phyloP scores from a whole-genome alignment of 1,284 basidiomycete genomes.

The Cryptococcus sp. region DNA sequence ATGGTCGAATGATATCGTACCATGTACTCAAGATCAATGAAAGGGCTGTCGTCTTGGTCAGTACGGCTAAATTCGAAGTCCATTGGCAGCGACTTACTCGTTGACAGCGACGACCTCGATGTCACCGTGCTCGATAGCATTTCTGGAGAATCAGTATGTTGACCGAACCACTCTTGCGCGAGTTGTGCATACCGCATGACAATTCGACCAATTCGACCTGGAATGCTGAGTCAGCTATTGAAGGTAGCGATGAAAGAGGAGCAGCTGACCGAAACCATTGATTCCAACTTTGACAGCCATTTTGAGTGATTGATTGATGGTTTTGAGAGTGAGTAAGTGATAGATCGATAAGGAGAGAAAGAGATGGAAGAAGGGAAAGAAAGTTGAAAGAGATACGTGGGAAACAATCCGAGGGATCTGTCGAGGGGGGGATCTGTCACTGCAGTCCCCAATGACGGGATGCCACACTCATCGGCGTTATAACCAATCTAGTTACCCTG shows the following conservation, averaged over 20 bases:
- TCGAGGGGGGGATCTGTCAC: too few relatives aligned
- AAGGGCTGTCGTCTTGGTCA: constrained; percentile 60
- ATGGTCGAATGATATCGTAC: constrained; percentile 33
- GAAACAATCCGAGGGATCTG: too few relatives aligned
- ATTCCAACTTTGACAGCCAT: constrained; percentile 79
- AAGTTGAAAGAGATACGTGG: not conserved
- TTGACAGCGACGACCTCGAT: constrained; percentile 83
- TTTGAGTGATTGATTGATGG: constrained; percentile 15
- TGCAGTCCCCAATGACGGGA: too few relatives aligned
- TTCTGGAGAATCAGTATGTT: constrained; percentile 50
- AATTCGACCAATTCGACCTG: constrained; percentile 97
- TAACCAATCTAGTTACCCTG: too few relatives aligned
- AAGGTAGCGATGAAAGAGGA: not conserved
- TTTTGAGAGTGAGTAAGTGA: not conserved
- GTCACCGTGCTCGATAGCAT: constrained; percentile 73
- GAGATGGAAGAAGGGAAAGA: not conserved
- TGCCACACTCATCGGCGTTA: too few relatives aligned
- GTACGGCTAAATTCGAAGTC: not conserved
- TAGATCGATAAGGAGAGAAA: not conserved
- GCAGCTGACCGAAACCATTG: constrained; percentile 83
- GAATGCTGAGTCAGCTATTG: not conserved
- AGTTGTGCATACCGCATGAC: constrained; percentile 59
- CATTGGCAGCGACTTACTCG: constrained; percentile 59
- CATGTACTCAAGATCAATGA: constrained; percentile 96
- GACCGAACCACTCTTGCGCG: not conserved